These are phyloP conservation scores for Prunella vulgaris DNA, from an alignment of 257 asterid genomes.

Conservation along the genomic window DNA sequence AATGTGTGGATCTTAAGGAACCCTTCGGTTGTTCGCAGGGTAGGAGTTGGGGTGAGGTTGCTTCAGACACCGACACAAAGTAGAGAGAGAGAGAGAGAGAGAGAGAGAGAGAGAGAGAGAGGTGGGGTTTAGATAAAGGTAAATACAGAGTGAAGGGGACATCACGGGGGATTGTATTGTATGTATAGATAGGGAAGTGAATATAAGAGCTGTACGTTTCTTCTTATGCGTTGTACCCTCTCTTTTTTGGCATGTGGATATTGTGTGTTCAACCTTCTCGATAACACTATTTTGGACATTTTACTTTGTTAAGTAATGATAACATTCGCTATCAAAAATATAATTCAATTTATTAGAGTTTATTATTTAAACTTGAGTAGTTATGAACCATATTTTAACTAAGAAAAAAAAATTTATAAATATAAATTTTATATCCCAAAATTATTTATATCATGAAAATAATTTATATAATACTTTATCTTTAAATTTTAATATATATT, in stretches of 20 bases:
- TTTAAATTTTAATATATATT: too few species aligned
- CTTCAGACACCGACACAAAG: slow-evolving; percentile 57
- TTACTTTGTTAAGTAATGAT: not conserved
- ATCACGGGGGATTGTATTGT: not conserved
- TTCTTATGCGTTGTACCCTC: slow-evolving; percentile 21
- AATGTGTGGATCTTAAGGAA: slow-evolving; percentile 47
- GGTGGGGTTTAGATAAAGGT: slow-evolving; percentile 2
- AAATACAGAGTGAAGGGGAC: not conserved
- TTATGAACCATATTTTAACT: too few species aligned
- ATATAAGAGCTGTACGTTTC: slow-evolving; percentile 13
- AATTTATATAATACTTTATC: too few species aligned
- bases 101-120: slow-evolving; percentile 10
- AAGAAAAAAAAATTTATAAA: too few species aligned
- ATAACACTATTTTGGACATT: not conserved
- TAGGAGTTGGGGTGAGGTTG: slow-evolving; percentile 23
- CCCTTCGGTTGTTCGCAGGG: too few species aligned
- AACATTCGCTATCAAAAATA: too few species aligned
- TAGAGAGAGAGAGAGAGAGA: slow-evolving; percentile 14
- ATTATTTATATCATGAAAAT: too few species aligned
- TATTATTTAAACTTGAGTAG: too few species aligned
- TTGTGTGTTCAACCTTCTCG: slow-evolving; percentile 1
- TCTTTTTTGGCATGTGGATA: slow-evolving; percentile 13
- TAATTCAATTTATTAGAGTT: too few species aligned
- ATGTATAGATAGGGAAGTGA: slow-evolving; percentile 10
- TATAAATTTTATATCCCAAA: too few species aligned